phyloP scores from a whole-genome alignment of 495 filamentous ascomycete genomes.

The Elasticomyces elasticus region DNA sequence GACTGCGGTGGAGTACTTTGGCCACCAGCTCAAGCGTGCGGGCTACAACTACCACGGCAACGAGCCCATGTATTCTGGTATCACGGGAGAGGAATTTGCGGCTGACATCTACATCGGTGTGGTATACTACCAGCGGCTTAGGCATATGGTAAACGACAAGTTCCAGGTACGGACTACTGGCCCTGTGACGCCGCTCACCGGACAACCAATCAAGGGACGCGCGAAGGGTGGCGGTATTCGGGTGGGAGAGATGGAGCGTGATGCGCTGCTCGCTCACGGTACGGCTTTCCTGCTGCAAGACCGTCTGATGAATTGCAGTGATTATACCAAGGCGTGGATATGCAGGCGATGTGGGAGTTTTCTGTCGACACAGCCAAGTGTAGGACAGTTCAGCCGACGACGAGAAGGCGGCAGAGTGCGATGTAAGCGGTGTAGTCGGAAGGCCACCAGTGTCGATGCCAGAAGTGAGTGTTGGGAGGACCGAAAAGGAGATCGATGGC shows the following conservation, averaged over 20 bases:
- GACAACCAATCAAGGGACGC: conserved; percentile 93
- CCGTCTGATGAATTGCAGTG: conserved; percentile 90
- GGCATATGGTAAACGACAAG: conserved; percentile 99
- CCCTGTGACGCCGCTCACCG: conserved; percentile 75
- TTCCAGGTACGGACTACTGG: conserved; percentile 97
- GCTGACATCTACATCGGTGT: conserved; percentile 95
- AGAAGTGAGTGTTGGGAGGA: conserved; percentile 66
- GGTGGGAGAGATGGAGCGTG: conserved; percentile 98
- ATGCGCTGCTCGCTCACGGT: conserved; percentile 87
- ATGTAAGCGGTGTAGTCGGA: conserved; percentile 72
- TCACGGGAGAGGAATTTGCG: conserved; percentile 85
- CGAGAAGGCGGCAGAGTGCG: conserved; percentile 55
- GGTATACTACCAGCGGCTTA: conserved; percentile 92
- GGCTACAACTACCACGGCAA: conserved; percentile 98
- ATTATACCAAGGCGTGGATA: conserved; percentile 78
- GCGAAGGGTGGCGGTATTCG: conserved; percentile 95
- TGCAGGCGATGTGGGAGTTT: conserved; percentile 83
- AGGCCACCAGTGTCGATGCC: conserved; percentile 41
- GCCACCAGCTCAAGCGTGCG: conserved; percentile 82
- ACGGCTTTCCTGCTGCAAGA: conserved; percentile 92
- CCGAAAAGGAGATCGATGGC: conserved; percentile 65
- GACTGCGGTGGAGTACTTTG: conserved; percentile 90
- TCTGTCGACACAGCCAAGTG: conserved; percentile 67
- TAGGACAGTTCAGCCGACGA: conserved; percentile 36
- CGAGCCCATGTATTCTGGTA: conserved; percentile 93